Evolutionary conservation across 2,329 filamentous ascomycete species (phyloP), one percentile per base, ranked within the genome.

Genomic region (Pestalotiopsis fici): DNA sequence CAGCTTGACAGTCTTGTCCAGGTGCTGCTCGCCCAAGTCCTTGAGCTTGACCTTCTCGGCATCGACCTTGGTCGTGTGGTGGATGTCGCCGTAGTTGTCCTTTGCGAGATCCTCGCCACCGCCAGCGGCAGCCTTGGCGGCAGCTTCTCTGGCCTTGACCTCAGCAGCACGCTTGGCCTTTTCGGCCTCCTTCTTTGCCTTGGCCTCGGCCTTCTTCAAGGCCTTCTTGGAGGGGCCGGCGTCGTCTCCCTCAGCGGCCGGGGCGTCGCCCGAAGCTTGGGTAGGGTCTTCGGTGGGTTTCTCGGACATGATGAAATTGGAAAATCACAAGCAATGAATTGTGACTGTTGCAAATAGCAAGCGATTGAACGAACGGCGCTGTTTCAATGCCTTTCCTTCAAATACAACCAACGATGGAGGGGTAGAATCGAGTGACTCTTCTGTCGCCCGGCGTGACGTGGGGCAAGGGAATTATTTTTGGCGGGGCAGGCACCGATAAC

Each of bases 131-230:
- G 89, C 90, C 69, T 90, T 89, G 70, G 89, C 87, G 55, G 90
- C 89, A 68, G 90, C 91, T 68, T 89, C 88, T 56, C 88, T 88
- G 69, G 92, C 91, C 76, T 93, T 91, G 76, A 92, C 90, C 73
- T 93, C 92, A n/a, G 90, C 91, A 65, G 88, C 85, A 80, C 90
- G 82, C 78, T 88, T 78, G 75, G 92, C 92, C 81, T 97, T 97
- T 77, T 90, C 86, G 13, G 92, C 93, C 81, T 97, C 95, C 79
- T 95, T 95, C 83, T 94, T 94, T 31, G 95, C 93, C 83, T 97
- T 97, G 70, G 87, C 87, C 74, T 92, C 91, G 59, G 92, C 90
- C 84, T 97, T 97, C 84, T 97, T 97, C 71, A 91, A 83, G 18
- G 90, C 93, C 81, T 91, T 95, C 83, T 97, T 95, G 69, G 91